Evolutionary conservation across 441 rosid species (phyloP).

Genomic region (Heliophila coronopifolia): DNA sequence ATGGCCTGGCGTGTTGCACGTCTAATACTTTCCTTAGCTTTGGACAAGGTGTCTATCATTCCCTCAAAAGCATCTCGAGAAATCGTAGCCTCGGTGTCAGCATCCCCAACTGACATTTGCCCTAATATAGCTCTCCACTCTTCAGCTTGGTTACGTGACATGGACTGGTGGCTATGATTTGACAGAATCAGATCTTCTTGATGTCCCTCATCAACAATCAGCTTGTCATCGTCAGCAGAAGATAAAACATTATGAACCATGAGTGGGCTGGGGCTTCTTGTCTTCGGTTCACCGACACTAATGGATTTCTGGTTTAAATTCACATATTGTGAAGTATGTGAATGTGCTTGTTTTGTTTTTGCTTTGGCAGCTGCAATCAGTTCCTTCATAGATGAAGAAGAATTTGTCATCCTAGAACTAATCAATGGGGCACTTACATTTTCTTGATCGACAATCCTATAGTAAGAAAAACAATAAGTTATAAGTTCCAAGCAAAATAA

Average conservation of each 20-base stretch:
- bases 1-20: constrained; percentile 99
- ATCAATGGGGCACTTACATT: constrained; percentile 36
- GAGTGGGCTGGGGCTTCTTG: constrained; percentile 54
- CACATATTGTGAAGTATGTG: constrained; percentile 36
- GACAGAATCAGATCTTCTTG: constrained; percentile 54
- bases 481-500: constrained; percentile 11
- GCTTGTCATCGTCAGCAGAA: constrained; percentile 33
- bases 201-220: constrained; percentile 39
- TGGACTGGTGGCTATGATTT: constrained; percentile 43
- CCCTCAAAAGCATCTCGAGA: constrained; percentile 99
- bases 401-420: constrained; percentile 56
- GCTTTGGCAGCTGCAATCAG: constrained; percentile 98
- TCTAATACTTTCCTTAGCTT: constrained; percentile 98
- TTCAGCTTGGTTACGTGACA: constrained; percentile 44
- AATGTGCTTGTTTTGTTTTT: constrained; percentile 81
- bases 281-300: constrained; percentile 40
- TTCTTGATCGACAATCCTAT: constrained; percentile 49
- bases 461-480: neutral
- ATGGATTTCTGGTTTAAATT: constrained; percentile 36
- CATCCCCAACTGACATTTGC: constrained; percentile 59
- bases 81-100: constrained; percentile 95
- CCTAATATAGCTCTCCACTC: constrained; percentile 74
- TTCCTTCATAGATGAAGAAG: constrained; percentile 72
- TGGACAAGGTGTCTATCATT: constrained; percentile 96
- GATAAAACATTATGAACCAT: constrained; percentile 41